phyloP scores from a whole-genome alignment of 495 filamentous ascomycete species.

The Xylaria castorea region DNA sequence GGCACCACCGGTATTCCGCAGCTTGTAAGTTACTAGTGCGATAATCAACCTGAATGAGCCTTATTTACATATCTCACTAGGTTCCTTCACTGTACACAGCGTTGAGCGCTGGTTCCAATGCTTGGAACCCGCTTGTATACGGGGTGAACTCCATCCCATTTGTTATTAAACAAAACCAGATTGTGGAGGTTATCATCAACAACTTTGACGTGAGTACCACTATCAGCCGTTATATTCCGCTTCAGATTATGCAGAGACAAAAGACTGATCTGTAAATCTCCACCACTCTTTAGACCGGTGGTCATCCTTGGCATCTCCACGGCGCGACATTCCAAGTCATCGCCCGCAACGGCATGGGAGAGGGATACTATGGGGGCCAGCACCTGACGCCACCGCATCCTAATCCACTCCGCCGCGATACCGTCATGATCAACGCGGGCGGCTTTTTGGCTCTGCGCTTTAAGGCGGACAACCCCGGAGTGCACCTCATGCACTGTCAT shows the following conservation, averaged over 20 bases:
- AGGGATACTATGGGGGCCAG: constrained; percentile 46
- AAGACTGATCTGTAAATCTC: constrained; percentile 48
- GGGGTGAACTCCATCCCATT: constrained; percentile 37
- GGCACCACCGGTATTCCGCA: constrained; percentile 11
- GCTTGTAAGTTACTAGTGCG: neutral
- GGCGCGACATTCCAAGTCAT: constrained; percentile 83
- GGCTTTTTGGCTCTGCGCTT: constrained; percentile 66
- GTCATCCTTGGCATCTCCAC: constrained; percentile 62
- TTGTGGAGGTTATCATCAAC: constrained; percentile 82
- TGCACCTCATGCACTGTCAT: constrained; percentile 84
- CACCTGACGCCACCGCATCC: constrained; percentile 46
- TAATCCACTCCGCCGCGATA: constrained; percentile 63
- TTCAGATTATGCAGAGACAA: constrained; percentile 59
- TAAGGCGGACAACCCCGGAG: constrained; percentile 72
- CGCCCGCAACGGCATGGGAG: constrained; percentile 49
- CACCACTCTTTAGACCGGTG: constrained; percentile 47
- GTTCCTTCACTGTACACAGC: constrained; percentile 81
- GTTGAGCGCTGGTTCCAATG: constrained; percentile 8
- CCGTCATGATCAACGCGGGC: constrained; percentile 57
- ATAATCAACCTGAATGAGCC: neutral
- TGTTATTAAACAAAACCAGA: constrained; percentile 66
- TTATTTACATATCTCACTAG: constrained; percentile 31
- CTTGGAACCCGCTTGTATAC: constrained; percentile 19
- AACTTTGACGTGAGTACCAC: constrained; percentile 62
- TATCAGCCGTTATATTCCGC: constrained; percentile 21